Base-by-base conservation (phyloP, 345 rosid genomes). In the Brassica rapa region DNA sequence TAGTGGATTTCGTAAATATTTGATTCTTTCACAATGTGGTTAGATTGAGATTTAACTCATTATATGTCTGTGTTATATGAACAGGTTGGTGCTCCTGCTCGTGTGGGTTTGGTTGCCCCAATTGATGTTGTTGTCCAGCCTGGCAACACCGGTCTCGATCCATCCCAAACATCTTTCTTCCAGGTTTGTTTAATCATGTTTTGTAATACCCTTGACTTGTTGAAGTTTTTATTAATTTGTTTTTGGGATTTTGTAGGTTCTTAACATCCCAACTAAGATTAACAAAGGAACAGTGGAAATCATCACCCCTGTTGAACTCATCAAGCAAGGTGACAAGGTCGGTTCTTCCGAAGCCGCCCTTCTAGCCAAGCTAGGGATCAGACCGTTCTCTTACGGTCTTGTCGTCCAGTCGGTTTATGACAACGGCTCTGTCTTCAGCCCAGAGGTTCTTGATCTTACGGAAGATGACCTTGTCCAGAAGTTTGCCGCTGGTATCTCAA, bases 81-180 rank as follows among this genome's bases (percentile, higher is more conserved):
- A 51, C 81, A 94, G 98, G 98, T 94, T 78, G 98, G 99, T 75
- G 99, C 99, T 25, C 99, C 99, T 81, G 98, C 98, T 70, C 98
- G 98, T 84, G 98, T 94, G 77, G 98, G 98, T 80, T 83, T 94
- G 77, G 86, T 92, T 84, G 97, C 98, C 0, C 98, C 98, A 21
- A 89, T 88, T 84, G 98, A 94, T 85, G 98, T 94, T 6, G 91
- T 92, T 79, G 98, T 92, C 53, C 98, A 96, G 59, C 98, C 98
- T 16, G 98, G 98, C n/a, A 94, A 93, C 88, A 94, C 98, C 25
- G 98, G 98, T 29, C 97, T 94, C 8, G 98, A 94, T 75, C 98
- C 98, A 0, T 94, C 98, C 2, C 98, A 94, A 77, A 94, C 98
- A 37, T 94, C 97, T 73, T 94, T 94, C 87, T 94, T 94, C 87